Base-by-base conservation (phyloP, 2,329 filamentous ascomycete species). In the Tolypocladium cylindrosporum region DNA sequence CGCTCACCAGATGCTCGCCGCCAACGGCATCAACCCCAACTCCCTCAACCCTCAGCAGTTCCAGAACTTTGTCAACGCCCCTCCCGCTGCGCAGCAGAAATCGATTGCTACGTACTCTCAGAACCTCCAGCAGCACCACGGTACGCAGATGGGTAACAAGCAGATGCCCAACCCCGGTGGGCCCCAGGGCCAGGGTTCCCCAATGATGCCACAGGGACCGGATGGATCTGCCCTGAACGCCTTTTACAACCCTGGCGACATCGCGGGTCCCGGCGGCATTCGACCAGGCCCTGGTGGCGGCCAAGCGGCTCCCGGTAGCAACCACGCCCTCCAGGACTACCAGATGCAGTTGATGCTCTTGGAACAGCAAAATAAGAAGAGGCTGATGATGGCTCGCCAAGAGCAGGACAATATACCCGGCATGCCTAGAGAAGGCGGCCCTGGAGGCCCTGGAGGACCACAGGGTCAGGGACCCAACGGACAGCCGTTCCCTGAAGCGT, bases 261-360 rank as follows among this genome's bases (percentile, higher is more conserved):
- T 88, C 74, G 75, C 72, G 40, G 78, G 75, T 54, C 79, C 80
- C 31, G 78, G 74, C 50, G 81, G 76, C 57, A 87, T 90, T 76
- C 81, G 87, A 57, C 72, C 75, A 40, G 79, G 74, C 45, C 75
- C 78, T 36, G 78, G 74, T 43, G 77, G 72, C 58, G 73, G 72
- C 40, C 78, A 79, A 62, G 74, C 73, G 19, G 78, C 73, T 61
- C 79, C 71, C 16, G 72, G 72, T 40, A 88, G 87, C 72, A 93
- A 91, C 69, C 89, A 92, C 70, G 89, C 89, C 27, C 78, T 93
- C 52, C 89, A 92, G 72, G 89, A 94, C 71, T 93, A 93, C 67
- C 89, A 93, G 75, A 92, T 92, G 89, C 89, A 93, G 71, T 75
- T 93, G 69, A 93, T 92, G 89, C 75, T 92, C 55, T 80, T 93